These are phyloP conservation scores for Zarea fungicola DNA, from an alignment of 2,329 filamentous ascomycete species.

Conservation along the genomic window DNA sequence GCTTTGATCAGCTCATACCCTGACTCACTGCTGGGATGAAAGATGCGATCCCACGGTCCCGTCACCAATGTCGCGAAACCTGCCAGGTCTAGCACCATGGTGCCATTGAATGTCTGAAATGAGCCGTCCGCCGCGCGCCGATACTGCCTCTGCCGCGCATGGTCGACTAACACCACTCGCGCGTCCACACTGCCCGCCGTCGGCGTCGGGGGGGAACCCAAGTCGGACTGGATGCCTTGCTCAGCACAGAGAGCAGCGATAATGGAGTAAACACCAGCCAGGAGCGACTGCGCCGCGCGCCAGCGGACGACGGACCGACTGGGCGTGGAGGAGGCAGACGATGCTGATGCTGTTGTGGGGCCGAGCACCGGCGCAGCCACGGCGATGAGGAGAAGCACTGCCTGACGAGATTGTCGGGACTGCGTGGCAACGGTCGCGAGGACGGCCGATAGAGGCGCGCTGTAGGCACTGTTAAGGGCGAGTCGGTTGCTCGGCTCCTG, in stretches of 20 bases:
- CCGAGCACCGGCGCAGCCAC: constrained; percentile 59
- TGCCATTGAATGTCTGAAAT: constrained; percentile 39
- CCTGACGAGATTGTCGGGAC: constrained; percentile 25
- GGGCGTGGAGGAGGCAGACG: no score
- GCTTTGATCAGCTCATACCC: constrained; percentile 53
- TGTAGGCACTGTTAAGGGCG: constrained; percentile 55
- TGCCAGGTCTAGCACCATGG: constrained; percentile 43
- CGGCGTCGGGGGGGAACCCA: constrained; percentile 23
- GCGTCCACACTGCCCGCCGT: constrained; percentile 67
- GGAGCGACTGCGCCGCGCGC: constrained; percentile 62
- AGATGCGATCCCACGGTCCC: constrained; percentile 58
- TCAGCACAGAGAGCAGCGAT: constrained; percentile 66
- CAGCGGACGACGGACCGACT: constrained; percentile 53
- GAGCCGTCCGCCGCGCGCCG: constrained; percentile 27
- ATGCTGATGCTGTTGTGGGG: constrained; percentile 25
- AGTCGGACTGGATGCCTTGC: constrained; percentile 55
- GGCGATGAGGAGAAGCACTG: constrained; percentile 45
- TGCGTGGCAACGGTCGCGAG: constrained; percentile 43
- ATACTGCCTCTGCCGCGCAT: constrained; percentile 36
- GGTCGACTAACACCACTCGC: constrained; percentile 68
- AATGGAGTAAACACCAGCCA: constrained; percentile 75
- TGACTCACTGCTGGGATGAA: constrained; percentile 59
- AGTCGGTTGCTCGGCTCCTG: constrained; percentile 52
- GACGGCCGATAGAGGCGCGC: constrained; percentile 49
- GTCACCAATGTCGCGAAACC: constrained; percentile 49